These are phyloP conservation scores for Wickerhamomyces sp. DNA, from an alignment of 1,139 yeast species.

Conservation along the genomic window DNA sequence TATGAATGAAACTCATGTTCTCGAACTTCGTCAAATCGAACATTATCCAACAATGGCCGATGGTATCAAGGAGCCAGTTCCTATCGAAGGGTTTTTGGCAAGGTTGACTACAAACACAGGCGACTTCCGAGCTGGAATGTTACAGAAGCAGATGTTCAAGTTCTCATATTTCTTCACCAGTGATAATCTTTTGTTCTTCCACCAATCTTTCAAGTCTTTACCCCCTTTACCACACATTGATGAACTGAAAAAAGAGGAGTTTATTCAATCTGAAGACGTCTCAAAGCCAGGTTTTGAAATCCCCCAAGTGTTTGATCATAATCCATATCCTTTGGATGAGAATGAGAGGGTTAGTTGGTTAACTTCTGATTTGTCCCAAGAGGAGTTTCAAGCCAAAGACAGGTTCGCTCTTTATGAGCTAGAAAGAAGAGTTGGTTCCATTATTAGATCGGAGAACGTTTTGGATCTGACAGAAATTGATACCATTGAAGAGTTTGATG, in stretches of 20 bases:
- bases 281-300: constrained; percentile 20
- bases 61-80: constrained; percentile 46
- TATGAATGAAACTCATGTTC: constrained; percentile 37
- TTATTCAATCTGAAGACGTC: constrained; percentile 5
- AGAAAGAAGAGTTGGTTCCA: constrained; percentile 52
- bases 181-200: constrained; percentile 56
- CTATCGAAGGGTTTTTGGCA: constrained; percentile 73
- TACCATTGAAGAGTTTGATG: constrained; percentile 28
- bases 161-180: constrained; percentile 60
- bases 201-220: constrained; percentile 47
- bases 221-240: constrained; percentile 53
- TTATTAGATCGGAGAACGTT: constrained; percentile 55
- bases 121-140: constrained; percentile 27
- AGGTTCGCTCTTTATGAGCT: constrained; percentile 53
- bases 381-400: constrained; percentile 48
- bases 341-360: constrained; percentile 61
- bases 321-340: constrained; percentile 46
- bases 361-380: constrained; percentile 26
- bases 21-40: constrained; percentile 53
- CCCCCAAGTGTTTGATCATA: constrained; percentile 39
- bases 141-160: constrained; percentile 45
- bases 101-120: constrained; percentile 54
- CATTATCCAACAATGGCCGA: constrained; percentile 37
- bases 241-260: constrained; percentile 2
- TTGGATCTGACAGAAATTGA: constrained; percentile 53